Base-by-base conservation (phyloP, 345 rosid genomes). In the Salix exigua region DNA sequence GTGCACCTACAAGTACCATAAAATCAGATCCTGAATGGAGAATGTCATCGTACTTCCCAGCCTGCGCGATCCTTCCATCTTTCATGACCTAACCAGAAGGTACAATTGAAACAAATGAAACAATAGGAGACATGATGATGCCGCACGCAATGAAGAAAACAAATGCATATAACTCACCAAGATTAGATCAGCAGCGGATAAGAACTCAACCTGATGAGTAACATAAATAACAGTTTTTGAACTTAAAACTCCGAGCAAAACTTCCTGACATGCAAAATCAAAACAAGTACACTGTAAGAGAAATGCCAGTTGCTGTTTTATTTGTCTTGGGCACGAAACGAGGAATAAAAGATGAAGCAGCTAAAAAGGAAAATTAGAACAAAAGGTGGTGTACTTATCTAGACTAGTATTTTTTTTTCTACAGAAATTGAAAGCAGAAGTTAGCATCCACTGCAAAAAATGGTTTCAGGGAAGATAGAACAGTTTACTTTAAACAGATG, bases 1-100 rank as follows among this genome's bases (percentile, higher is more conserved):
- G 97, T 30, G 97, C 95, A 69, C 87, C 89, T 21, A 91, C 88
- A 83, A 92, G 94, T 65, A 87, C 95, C 94, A 87, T 88, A 66
- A 92, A 91, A 81, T 89, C 89, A 10, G 91, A 85, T 73, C 91
- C 95, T 2, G 89, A 86, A 79, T 68, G 77, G 38, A 92, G 87
- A 73, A 92, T 88, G 63, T 89, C 95, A 73, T 75, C 65, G 66
- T 91, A 92, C 75, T 84, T 91, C 73, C 97, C 97, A 25, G 92
- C 94, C 82, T 91, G 92, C 31, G 85, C 77, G 18, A 92, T 89
- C 83, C 81, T 87, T 50, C 97, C 97, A 77, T 91, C 89, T 88
- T 91, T 92, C 94, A 89, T 86, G 25, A 92, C 96, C 92, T 92
- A 80, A 74, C 33, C 66, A 80, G 18, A 79, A 68, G 72, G 18